Evolutionary conservation across 148 eudicot species (phyloP), one percentile per base, ranked within the genome.

Genomic region (Spergularia bocconei): DNA sequence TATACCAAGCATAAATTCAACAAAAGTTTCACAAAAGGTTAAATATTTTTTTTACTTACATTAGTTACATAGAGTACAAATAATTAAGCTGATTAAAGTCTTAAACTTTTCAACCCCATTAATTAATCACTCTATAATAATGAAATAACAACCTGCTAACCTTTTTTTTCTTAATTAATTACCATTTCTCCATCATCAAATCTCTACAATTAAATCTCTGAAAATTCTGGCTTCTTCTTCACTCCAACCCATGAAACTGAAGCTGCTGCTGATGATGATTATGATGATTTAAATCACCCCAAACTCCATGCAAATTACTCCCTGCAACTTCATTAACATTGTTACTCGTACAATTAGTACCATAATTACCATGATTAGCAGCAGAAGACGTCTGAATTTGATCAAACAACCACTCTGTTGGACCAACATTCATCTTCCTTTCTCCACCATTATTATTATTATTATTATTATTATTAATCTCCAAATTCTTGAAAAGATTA

Each of bases 351-450:
- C 20, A 57, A 50, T 16, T 12, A 56, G 16, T 20, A 41, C 14
- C 50, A 17, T 25, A 59, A 8, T 79, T 50, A 29, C 36, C 36
- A 29, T 29, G 36, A 72, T 66, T 71, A 57, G 36, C 12, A 29
- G 36, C 0, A 38, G 41, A 78, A 63, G 25, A 76, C 53, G 67
- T 77, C 74, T 71, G 70, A 67, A 53, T 47, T 23, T 72, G 90
- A 11, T 88, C 92, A 71, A 89, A 86, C 53, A 78, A 87, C 93
- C 93, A 89, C 77, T 87, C 93, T 16, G 93, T 86, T 29, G 79
- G 69, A 50, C 83, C 80, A 75, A 73, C 82, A 63, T 63, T 82
- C 3, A 56, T 50, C 60, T 80, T 60, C 33, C 56, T 33, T 11
- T 41, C 79, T n/a, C 16, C 57, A 20, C n/a, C 5, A 19, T 57